These are phyloP conservation scores for Pulicaria dysenterica DNA, from an alignment of 129 eudicot species.

Conservation along the genomic window DNA sequence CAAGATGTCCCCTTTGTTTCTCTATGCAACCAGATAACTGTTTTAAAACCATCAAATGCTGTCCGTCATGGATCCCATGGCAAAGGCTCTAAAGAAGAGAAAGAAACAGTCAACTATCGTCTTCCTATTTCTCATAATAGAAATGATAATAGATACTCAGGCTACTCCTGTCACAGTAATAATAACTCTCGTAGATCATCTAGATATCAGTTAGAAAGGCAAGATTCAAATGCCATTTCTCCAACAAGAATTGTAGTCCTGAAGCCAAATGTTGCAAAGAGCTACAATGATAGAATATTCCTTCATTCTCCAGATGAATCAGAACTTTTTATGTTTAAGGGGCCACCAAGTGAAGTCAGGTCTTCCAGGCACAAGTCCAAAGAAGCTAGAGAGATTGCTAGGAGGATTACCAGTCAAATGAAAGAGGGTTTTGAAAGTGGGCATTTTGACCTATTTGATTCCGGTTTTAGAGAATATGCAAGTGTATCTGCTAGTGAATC, in stretches of 20 bases:
- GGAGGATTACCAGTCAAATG: conserved; percentile 59
- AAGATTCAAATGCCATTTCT: conserved; percentile 33
- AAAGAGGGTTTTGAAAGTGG: conserved; percentile 44
- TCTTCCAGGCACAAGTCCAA: conserved; percentile 45
- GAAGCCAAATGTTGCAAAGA: conserved; percentile 67
- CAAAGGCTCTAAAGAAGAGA: conserved; percentile 56
- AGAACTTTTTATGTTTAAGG: conserved; percentile 33
- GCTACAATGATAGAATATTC: conserved; percentile 25
- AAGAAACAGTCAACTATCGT: conserved; percentile 38
- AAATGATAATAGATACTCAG: conserved; percentile 37
- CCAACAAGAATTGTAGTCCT: conserved; percentile 83
- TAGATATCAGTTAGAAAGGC: conserved; percentile 32
- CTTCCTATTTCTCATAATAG: conserved; percentile 38
- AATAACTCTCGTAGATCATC: conserved; percentile 36
- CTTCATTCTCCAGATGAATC: conserved; percentile 42
- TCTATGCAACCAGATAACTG: conserved; percentile 48
- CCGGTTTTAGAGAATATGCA: conserved; percentile 53
- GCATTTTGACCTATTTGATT: conserved; percentile 25
- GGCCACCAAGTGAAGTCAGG: conserved; percentile 32
- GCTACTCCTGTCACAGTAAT: conserved; percentile 27
- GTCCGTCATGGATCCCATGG: conserved; percentile 44
- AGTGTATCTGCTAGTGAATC: conserved; percentile 66
- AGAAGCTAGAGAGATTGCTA: conserved; percentile 73
- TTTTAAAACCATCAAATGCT: conserved; percentile 54
- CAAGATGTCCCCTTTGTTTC: conserved; percentile 46